Conservation (phyloP, 2,329 filamentous ascomycete species). For the Colletotrichum sp. region DNA sequence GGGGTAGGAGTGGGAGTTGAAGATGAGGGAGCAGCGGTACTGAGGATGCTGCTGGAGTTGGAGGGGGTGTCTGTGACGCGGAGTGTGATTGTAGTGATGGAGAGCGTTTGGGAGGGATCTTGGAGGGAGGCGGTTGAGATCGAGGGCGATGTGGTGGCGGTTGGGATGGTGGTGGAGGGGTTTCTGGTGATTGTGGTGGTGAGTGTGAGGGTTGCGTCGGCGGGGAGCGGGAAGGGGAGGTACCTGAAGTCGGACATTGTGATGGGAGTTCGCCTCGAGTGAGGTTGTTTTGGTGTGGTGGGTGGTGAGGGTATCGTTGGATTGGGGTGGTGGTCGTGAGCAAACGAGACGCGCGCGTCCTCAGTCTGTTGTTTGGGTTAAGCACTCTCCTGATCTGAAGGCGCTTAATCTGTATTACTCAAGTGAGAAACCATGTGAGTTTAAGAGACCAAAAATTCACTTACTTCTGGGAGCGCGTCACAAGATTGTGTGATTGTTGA, state of each 20-base stretch:
- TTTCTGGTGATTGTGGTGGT: not conserved
- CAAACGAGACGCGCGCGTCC: not conserved
- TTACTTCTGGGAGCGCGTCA: not conserved
- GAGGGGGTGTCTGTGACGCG: not conserved
- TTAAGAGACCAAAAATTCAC: not conserved
- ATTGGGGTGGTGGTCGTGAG: not conserved
- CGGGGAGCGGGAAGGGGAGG: not conserved
- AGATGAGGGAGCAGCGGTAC: not conserved
- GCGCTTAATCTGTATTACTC: not conserved
- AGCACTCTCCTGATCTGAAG: not conserved
- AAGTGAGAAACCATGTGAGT: not conserved
- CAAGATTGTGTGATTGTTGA: not conserved
- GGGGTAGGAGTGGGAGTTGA: not conserved
- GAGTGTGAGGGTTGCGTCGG: not conserved
- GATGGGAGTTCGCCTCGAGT: not conserved
- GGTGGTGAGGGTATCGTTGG: not conserved
- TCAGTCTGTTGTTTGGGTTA: not conserved
- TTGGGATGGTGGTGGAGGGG: not conserved
- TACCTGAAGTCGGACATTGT: not conserved
- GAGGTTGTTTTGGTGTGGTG: not conserved
- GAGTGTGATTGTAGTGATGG: not conserved
- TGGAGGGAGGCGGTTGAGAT: not conserved
- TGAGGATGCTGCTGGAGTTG: not conserved
- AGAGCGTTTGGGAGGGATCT: not conserved
- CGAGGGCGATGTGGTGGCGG: fast-evolving